Evolutionary conservation across 768 basidiomycete species (phyloP).

Genomic region (Kwoniella mangroviensis): DNA sequence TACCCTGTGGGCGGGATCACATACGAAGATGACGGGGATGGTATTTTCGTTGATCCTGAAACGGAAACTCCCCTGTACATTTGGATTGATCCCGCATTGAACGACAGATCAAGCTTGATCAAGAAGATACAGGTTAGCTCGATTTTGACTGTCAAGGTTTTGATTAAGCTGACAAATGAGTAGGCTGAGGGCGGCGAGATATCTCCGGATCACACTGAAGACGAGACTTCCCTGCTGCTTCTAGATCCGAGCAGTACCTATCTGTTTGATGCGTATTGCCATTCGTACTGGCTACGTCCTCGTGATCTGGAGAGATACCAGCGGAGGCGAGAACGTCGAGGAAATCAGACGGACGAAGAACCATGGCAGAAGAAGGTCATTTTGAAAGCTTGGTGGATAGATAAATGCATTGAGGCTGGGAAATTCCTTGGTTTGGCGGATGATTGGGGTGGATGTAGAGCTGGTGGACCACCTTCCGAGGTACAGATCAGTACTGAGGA

Average conservation of each 20-base stretch:
- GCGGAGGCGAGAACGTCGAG: background rate
- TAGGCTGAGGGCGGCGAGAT: conserved; percentile 22
- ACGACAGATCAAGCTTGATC: conserved; percentile 3
- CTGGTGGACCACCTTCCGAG: conserved; percentile 30
- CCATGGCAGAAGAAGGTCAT: conserved; percentile 41
- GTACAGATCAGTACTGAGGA: conserved; percentile 2
- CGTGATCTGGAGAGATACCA: background rate
- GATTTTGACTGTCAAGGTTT: background rate
- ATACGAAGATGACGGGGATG: conserved; percentile 17
- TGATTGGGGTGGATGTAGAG: conserved; percentile 42
- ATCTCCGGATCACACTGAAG: conserved; percentile 19
- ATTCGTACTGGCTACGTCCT: conserved; percentile 39
- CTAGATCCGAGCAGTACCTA: conserved; percentile 26
- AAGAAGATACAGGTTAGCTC: conserved; percentile 22
- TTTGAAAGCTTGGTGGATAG: conserved; percentile 35
- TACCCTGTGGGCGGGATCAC: conserved; percentile 26
- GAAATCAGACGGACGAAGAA: conserved; percentile 7
- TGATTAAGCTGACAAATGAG: background rate
- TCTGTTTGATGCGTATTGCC: conserved; percentile 39
- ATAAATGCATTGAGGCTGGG: conserved; percentile 32
- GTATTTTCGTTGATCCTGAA: conserved; percentile 24
- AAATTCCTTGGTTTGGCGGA: conserved; percentile 38
- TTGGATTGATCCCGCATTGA: conserved; percentile 33
- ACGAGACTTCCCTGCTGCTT: conserved; percentile 23
- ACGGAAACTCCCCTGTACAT: conserved; percentile 20